Conservation (phyloP, 768 basidiomycete genomes). For the Mycena capillaripes region DNA sequence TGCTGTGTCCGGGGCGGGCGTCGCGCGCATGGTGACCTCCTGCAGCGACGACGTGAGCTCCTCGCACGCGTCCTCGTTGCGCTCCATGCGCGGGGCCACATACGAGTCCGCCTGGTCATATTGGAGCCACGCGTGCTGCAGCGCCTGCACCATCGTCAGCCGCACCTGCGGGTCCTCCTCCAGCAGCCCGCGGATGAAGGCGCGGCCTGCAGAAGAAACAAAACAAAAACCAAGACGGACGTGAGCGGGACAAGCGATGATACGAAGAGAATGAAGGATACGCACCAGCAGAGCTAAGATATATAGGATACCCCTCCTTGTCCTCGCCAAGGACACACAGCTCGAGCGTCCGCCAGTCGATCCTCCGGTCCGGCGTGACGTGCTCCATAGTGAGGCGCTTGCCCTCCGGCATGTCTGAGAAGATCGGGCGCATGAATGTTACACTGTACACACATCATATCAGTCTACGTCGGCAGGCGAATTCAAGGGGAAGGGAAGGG, state of each 20-base stretch:
- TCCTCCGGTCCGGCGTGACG: not conserved
- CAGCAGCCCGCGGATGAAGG: constrained; percentile 79
- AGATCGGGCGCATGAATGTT: not conserved
- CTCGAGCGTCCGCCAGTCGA: constrained; percentile 6
- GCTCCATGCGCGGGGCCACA: not conserved
- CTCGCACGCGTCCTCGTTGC: not conserved
- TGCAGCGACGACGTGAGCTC: not conserved
- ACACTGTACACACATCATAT: no score
- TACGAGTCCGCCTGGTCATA: constrained; percentile 26
- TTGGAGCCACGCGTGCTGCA: constrained; percentile 83
- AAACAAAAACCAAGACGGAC: no score
- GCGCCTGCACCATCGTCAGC: constrained; percentile 78
- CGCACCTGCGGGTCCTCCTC: constrained; percentile 71
- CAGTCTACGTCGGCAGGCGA: no score
- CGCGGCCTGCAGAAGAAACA: constrained; percentile 57
- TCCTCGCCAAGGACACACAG: not conserved
- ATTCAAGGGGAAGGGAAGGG: no score
- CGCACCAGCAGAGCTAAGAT: constrained; percentile 42
- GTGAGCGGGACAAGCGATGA: no score
- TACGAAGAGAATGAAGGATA: constrained; percentile 51
- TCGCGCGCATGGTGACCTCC: constrained; percentile 2
- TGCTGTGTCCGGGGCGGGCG: not conserved
- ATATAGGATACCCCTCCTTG: constrained; percentile 20
- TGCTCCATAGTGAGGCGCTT: not conserved
- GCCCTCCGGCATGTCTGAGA: not conserved